Evolutionary conservation across 306 rosid species (phyloP), one percentile per base, ranked within the genome.

Genomic region (Glycine tomentella): DNA sequence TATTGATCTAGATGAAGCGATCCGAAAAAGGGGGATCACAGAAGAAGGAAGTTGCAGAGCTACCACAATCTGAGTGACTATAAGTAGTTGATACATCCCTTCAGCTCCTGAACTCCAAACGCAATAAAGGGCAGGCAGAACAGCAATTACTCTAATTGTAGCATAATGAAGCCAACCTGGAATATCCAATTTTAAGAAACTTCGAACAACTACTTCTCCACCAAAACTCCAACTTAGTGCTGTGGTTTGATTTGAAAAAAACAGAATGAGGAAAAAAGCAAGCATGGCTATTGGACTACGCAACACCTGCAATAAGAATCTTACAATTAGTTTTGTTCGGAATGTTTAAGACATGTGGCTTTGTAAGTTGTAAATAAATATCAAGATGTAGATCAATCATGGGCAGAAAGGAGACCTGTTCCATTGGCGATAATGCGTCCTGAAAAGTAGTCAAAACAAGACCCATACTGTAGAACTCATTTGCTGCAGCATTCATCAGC

Each of bases 111-210:
- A 90, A 88, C 87, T 92, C 97, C 97, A 94, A 66, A 87, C 97
- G 80, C 94, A 94, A 67, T 89, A 92, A 52, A 94, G 87, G 48
- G 98, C 97, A 16, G 98, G 97, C 87, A 94, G 82, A 75, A 91
- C 83, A 13, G 97, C 89, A 83, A 92, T 71, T 72, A 92, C 88
- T 84, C 98, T 90, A 75, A 94, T 87, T 70, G 97, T 94, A 67
- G 88, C 91, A 80, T 92, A 94, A 81, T 94, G 97, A 82, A 94
- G 94, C 98, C 98, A 94, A 70, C 92, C 94, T 0, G 98, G 98
- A 82, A 92, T 90, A 68, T 94, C 93, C 72, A 94, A 78, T 84
- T 89, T 92, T 82, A 94, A 88, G 81, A 92, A 91, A 78, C 88
- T 88, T 44, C 79, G 92, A 75, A 92, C 64, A 44, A 92, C 91